A percentile compares a stretch with the other conserved stretches of the same genome.
Conservation (phyloP, 306 rosid genomes). For the Potentilla sterilis region DNA sequence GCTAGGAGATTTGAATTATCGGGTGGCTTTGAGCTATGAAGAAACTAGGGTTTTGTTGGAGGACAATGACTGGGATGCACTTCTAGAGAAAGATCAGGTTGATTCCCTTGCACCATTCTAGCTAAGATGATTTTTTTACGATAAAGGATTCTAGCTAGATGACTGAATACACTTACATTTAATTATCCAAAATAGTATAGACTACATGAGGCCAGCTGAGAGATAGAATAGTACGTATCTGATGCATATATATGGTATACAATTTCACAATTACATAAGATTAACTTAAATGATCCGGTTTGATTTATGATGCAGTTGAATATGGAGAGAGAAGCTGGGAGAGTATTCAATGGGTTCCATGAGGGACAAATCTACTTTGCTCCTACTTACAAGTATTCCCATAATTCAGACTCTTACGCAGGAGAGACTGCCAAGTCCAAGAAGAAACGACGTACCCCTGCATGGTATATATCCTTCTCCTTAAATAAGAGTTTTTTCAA, state of each 20-base stretch:
- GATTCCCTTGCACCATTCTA: not conserved
- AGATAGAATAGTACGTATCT: too few species aligned
- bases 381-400: conserved; percentile 83
- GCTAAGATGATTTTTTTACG: not conserved
- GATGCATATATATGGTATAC: not conserved
- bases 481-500: not conserved
- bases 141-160: too few species aligned
- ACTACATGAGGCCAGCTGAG: not conserved
- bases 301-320: conserved; percentile 50
- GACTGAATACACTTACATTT: not conserved
- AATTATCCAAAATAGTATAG: not conserved
- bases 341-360: conserved; percentile 64
- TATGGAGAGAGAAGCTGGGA: conserved; percentile 71
- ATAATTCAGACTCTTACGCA: conserved; percentile 76
- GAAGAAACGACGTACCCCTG: conserved; percentile 87
- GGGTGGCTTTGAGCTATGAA: conserved; percentile 79
- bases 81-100: conserved; percentile 82
- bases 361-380: conserved; percentile 73
- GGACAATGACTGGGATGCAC: conserved; percentile 78
- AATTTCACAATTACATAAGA: not conserved
- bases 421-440: conserved; percentile 80
- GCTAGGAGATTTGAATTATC: conserved; percentile 94
- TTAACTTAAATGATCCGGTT: not conserved
- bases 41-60: conserved; percentile 68
- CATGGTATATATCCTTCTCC: conserved; percentile 47